Base-by-base conservation (phyloP, 768 basidiomycete genomes). In the Collybia nuda region DNA sequence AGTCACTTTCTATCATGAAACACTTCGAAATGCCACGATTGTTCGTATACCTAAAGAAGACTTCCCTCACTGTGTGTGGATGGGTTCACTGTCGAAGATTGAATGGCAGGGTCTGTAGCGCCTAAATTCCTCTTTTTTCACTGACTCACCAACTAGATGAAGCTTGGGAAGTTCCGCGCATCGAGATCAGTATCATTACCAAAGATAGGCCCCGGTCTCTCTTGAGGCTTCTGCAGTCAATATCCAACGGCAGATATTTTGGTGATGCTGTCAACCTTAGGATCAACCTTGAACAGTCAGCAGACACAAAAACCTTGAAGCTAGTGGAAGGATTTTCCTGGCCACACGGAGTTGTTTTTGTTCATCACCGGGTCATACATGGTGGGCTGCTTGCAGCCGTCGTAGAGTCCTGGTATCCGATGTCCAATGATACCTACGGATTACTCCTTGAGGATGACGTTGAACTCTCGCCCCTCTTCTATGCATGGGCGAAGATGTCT, bases 391-490 rank as follows among this genome's bases (percentile, higher is more conserved):
- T 94, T 47, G 77, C 88, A 2, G 88, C 92, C 5, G 83, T 95
- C 12, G 86, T 93, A 12, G 92, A 93, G 67, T 89, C 90, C 4
- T 95, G 93, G 91, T 94, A 90, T 61, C 92, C 93, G 4, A 67
- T 72, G 21, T 75, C 77, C 24, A 78, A 90, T 52, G 70, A 93
- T 57, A 80, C 82, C 1, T 93, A 92, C 62, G 91, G 87, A 6
- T 62, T 94, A 17, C 68, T 94, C 17, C 77, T 94, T 18, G 92
- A 93, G 65, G 92, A 94, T 59, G 92, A 95, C 61, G 75, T 92
- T 8, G 93, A 95, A 62, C 66, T 93, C 6, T 93, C 90, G 7
- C 87, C 90, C 0, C 62, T 92, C 22, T 91, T 89, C 65, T 93
- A 89, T 62, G 89, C 87, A 5, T 94, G 91, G 89, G 60, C 81